Conservation (phyloP, 208 protist genomes). For the Entamoeba moshkovskii region DNA sequence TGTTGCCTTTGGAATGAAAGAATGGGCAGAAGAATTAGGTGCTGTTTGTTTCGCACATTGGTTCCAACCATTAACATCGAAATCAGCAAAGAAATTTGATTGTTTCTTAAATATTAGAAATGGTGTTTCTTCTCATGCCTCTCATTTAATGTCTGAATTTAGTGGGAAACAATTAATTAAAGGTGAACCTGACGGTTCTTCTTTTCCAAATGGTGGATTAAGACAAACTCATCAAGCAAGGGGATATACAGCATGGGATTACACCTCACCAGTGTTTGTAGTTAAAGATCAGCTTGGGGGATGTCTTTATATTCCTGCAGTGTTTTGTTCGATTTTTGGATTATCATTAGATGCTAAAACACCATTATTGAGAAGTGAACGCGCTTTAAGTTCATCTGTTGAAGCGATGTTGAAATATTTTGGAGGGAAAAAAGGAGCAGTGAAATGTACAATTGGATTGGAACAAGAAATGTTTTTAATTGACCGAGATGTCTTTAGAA, state of each 20-base stretch:
- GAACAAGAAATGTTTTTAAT: conserved; percentile 10
- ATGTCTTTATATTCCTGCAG: conserved; percentile 53
- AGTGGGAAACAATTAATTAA: conserved; percentile 44
- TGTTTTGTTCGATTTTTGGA: conserved; percentile 51
- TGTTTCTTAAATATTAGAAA: conserved; percentile 29
- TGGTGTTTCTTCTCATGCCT: conserved; percentile 16
- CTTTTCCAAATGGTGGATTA: conserved; percentile 55
- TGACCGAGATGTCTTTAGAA: background rate
- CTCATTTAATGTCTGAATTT: conserved; percentile 36
- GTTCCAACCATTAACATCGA: conserved; percentile 53
- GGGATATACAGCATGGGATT: conserved; percentile 59
- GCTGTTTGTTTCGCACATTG: conserved; percentile 55
- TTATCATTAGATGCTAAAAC: conserved; percentile 60
- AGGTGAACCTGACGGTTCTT: conserved; percentile 60
- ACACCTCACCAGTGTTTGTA: conserved; percentile 55
- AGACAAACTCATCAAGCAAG: conserved; percentile 51
- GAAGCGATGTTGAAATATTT: conserved; percentile 13
- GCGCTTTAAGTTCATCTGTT: conserved; percentile 13
- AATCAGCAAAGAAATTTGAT: conserved; percentile 51
- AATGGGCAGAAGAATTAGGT: conserved; percentile 53
- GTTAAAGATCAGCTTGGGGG: conserved; percentile 28
- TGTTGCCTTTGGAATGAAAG: background rate
- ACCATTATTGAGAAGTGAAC: conserved; percentile 50
- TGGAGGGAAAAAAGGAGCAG: background rate
- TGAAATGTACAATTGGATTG: background rate